Evolutionary conservation across 2,329 filamentous ascomycete species (phyloP).

Genomic region (Xenosphaeropsis pyriputrescens): DNA sequence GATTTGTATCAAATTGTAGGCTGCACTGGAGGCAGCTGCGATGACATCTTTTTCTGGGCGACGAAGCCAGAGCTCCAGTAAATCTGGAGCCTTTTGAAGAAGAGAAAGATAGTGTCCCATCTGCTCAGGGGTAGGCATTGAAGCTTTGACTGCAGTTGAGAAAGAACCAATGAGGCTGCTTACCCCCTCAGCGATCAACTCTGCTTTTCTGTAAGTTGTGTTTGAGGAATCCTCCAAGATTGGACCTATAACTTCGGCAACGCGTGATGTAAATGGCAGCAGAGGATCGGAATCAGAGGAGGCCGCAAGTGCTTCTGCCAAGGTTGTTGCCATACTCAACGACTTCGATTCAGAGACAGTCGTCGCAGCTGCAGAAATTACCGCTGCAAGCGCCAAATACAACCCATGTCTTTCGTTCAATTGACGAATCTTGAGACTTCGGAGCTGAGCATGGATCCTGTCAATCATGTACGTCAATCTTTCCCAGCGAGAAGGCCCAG

Average conservation of each 20-base stretch:
- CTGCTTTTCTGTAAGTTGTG: constrained; percentile 39
- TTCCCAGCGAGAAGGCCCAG: constrained; percentile 4
- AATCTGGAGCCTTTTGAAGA: not conserved
- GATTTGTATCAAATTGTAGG: constrained; percentile 32
- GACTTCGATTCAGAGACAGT: not conserved
- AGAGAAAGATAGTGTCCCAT: not conserved
- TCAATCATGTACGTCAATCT: constrained; percentile 22
- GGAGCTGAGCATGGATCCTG: constrained; percentile 28
- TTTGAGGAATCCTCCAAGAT: constrained; percentile 27
- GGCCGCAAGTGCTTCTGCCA: too few relatives aligned
- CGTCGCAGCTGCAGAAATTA: constrained; percentile 25
- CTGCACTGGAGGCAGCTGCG: constrained; percentile 32
- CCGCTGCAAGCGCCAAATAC: constrained; percentile 42
- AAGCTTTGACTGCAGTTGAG: constrained; percentile 20
- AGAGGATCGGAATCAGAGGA: not conserved
- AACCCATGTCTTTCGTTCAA: constrained; percentile 58
- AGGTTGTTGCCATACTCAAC: not conserved
- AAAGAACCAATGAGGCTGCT: constrained; percentile 42
- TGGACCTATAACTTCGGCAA: constrained; percentile 11
- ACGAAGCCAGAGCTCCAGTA: constrained; percentile 26
- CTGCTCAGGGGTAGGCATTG: not conserved
- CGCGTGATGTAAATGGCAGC: not conserved
- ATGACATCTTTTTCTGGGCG: constrained; percentile 35
- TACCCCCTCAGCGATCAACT: constrained; percentile 47
- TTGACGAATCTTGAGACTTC: constrained; percentile 35